Percentiles rank a stretch among this genome's conserved stretches.
Conservation (phyloP, 306 rosid genomes). For the Prunus davidiana region DNA sequence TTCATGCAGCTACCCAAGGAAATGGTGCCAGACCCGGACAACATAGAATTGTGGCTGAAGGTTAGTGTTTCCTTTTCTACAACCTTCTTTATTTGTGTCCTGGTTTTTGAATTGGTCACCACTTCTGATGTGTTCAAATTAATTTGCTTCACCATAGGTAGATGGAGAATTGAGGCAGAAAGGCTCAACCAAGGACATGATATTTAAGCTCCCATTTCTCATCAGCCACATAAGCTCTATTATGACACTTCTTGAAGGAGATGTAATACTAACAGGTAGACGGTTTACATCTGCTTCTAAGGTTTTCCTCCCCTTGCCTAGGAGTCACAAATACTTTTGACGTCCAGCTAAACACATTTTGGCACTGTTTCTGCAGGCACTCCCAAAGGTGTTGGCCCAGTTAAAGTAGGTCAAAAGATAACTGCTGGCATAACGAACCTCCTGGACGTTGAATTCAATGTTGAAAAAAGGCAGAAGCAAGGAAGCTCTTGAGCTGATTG, state of each 20-base stretch:
- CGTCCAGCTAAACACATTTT: neutral
- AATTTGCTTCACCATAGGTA: conserved; percentile 47
- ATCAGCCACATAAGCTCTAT: conserved; percentile 83
- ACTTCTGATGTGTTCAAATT: conserved; percentile 13
- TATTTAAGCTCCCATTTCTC: conserved; percentile 85
- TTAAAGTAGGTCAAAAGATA: conserved; percentile 76
- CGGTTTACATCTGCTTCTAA: neutral
- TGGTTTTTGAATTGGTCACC: neutral
- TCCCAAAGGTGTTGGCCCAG: conserved; percentile 95
- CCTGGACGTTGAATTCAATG: conserved; percentile 61
- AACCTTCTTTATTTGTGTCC: neutral
- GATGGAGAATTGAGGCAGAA: conserved; percentile 84
- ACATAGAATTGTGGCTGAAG: conserved; percentile 89
- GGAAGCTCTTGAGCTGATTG: conserved; percentile 17
- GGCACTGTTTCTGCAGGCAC: conserved; percentile 62
- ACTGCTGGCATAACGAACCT: conserved; percentile 87
- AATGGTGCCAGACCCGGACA: conserved; percentile 70
- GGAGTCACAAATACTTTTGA: neutral
- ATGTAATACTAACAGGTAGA: conserved; percentile 85
- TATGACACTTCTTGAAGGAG: conserved; percentile 92
- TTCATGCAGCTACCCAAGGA: conserved; percentile 68
- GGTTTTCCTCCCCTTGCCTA: neutral
- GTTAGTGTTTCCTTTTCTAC: conserved; percentile 31
- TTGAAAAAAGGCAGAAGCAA: conserved; percentile 47
- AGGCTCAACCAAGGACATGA: conserved; percentile 95